Evolutionary conservation across 108 stramenopile species (phyloP).

Genomic region (Nitzschia inconspicua): DNA sequence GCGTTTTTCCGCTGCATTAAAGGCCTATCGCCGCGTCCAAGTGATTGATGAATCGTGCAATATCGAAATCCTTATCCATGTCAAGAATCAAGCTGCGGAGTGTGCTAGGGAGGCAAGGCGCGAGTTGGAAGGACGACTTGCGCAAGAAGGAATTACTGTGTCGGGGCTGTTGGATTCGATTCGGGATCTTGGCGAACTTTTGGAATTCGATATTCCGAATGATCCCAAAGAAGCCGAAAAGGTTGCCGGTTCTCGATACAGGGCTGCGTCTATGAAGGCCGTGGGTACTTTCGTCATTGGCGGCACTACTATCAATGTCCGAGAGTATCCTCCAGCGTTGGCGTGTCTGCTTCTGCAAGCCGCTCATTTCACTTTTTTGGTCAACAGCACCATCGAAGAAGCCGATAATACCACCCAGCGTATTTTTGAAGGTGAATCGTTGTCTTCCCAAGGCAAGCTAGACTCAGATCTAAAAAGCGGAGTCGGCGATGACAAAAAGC

Average conservation of each 20-base stretch:
- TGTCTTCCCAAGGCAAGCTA: constrained; percentile 20
- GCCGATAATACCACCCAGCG: constrained; percentile 52
- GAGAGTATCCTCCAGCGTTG: constrained; percentile 73
- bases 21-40: constrained; percentile 82
- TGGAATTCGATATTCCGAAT: constrained; percentile 61
- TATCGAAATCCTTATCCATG: constrained; percentile 74
- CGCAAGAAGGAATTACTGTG: constrained; percentile 60
- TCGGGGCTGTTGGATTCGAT: constrained; percentile 70
- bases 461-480: constrained; percentile 8
- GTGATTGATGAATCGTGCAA: constrained; percentile 74
- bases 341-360: constrained; percentile 78
- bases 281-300: constrained; percentile 66
- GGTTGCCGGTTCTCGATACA: constrained; percentile 14
- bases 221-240: constrained; percentile 49
- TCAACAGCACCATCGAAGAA: constrained; percentile 51
- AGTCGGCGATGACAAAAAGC: constrained; percentile 15
- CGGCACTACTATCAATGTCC: constrained; percentile 58
- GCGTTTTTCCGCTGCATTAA: constrained; percentile 75
- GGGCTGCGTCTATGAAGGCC: constrained; percentile 10
- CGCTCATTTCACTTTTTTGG: constrained; percentile 69
- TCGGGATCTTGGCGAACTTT: constrained; percentile 75
- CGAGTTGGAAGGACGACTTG: constrained; percentile 72
- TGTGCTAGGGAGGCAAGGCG: constrained; percentile 76
- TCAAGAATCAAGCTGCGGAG: constrained; percentile 75
- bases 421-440: constrained; percentile 67